phyloP scores from a whole-genome alignment of 2,329 filamentous ascomycete genomes.

The Amylocarpus encephaloides region DNA sequence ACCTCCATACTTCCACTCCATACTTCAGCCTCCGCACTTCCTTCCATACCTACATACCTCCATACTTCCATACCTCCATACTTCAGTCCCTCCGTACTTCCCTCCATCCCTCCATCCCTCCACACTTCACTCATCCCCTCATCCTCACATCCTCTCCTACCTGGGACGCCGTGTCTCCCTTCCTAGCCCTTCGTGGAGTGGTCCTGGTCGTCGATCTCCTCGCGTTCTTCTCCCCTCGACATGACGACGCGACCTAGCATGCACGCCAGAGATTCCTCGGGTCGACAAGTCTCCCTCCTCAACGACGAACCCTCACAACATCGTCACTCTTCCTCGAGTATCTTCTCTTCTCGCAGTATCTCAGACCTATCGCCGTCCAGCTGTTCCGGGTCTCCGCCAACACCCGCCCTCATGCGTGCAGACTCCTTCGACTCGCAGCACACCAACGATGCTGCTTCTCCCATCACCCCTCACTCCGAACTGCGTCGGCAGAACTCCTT shows the following conservation, averaged over 20 bases:
- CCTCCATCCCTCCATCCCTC: no score
- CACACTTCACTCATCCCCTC: no score
- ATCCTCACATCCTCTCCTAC: no score
- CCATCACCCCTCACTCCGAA: conserved; percentile 45
- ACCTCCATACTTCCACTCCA: no score
- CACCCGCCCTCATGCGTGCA: conserved; percentile 51
- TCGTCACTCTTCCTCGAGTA: conserved; percentile 12
- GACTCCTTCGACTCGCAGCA: conserved; percentile 56
- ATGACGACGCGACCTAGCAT: conserved; percentile 35
- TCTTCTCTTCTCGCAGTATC: conserved; percentile 8
- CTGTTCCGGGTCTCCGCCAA: conserved; percentile 33
- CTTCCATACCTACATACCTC: no score
- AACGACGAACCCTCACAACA: conserved; percentile 44
- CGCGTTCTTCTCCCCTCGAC: no score
- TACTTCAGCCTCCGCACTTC: no score
- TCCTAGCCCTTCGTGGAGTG: no score
- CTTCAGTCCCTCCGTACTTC: no score
- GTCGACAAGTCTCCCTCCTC: conserved; percentile 52
- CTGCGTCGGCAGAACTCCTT: conserved; percentile 33
- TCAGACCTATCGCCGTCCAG: conserved; percentile 35
- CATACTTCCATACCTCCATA: no score
- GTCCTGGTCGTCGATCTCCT: no score
- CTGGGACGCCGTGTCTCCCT: no score
- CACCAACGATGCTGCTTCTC: conserved; percentile 48
- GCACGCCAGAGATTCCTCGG: conserved; percentile 50